These are phyloP conservation scores for Bipolaris oryzae DNA, from an alignment of 2,329 filamentous ascomycete genomes.

Conservation along the genomic window DNA sequence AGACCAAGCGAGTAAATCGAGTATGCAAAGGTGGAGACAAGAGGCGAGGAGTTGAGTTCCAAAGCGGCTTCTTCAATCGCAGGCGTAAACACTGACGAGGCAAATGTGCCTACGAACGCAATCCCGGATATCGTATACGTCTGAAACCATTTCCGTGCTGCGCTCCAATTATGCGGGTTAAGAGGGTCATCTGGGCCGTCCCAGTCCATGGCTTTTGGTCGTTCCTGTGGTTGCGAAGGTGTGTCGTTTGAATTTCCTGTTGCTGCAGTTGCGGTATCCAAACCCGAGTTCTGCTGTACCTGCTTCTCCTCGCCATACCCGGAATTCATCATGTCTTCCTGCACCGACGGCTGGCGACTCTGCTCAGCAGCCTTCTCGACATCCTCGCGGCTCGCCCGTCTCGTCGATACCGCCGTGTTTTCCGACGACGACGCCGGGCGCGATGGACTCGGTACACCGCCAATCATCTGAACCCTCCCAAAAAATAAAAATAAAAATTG, in stretches of 20 bases:
- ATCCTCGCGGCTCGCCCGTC: background rate
- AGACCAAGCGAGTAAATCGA: constrained; percentile 52
- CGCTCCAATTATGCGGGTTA: constrained; percentile 22
- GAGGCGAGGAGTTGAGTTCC: constrained; percentile 26
- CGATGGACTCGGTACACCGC: background rate
- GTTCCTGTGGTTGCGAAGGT: constrained; percentile 5
- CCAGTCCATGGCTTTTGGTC: constrained; percentile 15
- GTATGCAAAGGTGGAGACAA: constrained; percentile 27
- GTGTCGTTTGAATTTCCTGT: background rate
- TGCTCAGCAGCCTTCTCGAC: background rate
- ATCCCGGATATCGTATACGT: constrained; percentile 18
- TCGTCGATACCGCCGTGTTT: background rate
- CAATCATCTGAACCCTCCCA: too few relatives aligned
- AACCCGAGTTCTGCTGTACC: background rate
- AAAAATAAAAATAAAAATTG: too few relatives aligned
- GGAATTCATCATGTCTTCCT: background rate
- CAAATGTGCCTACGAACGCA: constrained; percentile 17
- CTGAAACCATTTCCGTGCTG: constrained; percentile 18
- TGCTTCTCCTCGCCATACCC: background rate
- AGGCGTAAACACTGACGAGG: constrained; percentile 18
- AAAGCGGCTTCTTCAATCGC: constrained; percentile 12
- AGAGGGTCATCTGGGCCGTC: constrained; percentile 16
- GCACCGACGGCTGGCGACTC: background rate
- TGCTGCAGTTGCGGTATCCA: background rate
- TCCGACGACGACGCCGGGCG: background rate